Percentiles rank a stretch among this genome's conserved stretches.
Evolutionary conservation across 345 rosid species (phyloP).

Genomic region (Jatropha curcas): DNA sequence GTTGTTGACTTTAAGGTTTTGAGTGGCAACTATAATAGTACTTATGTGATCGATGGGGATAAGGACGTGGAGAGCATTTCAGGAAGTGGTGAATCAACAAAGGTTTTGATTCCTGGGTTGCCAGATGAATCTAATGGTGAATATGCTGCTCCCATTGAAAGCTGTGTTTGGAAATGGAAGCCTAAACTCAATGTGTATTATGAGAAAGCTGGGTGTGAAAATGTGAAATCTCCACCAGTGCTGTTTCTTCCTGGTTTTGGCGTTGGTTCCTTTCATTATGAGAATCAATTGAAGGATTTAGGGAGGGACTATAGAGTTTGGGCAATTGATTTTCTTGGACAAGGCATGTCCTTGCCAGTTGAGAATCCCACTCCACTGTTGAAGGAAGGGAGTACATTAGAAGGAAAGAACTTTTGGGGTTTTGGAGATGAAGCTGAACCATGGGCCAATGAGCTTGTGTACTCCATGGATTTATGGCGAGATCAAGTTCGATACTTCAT

Average conservation of each 20-base stretch:
- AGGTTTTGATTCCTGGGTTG: slow-evolving; percentile 70
- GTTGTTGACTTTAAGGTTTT: slow-evolving; percentile 36
- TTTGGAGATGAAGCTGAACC: slow-evolving; percentile 77
- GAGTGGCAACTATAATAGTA: slow-evolving; percentile 42
- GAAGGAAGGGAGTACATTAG: slow-evolving; percentile 26
- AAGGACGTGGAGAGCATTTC: slow-evolving; percentile 40
- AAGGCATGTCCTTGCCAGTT: slow-evolving; percentile 75
- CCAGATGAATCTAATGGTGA: slow-evolving; percentile 63
- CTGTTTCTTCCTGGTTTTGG: slow-evolving; percentile 97
- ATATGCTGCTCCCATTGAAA: slow-evolving; percentile 47
- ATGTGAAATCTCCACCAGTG: slow-evolving; percentile 63
- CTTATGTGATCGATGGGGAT: slow-evolving; percentile 60
- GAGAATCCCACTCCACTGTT: slow-evolving; percentile 66
- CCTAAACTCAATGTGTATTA: slow-evolving; percentile 74
- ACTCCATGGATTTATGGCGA: slow-evolving; percentile 82
- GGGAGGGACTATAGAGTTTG: slow-evolving; percentile 91
- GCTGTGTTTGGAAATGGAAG: slow-evolving; percentile 79
- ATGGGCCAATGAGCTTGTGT: slow-evolving; percentile 80
- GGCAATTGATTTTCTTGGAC: slow-evolving; percentile 97
- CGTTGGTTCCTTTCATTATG: slow-evolving; percentile 93
- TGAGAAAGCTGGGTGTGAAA: slow-evolving; percentile 70
- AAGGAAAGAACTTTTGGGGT: slow-evolving; percentile 61
- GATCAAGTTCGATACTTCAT: slow-evolving; percentile 79
- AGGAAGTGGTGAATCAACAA: slow-evolving; percentile 33
- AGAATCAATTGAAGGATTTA: slow-evolving; percentile 84